Evolutionary conservation across 2,329 filamentous ascomycete species (phyloP), one percentile per base, ranked within the genome.

Genomic region (Exophiala sp.): DNA sequence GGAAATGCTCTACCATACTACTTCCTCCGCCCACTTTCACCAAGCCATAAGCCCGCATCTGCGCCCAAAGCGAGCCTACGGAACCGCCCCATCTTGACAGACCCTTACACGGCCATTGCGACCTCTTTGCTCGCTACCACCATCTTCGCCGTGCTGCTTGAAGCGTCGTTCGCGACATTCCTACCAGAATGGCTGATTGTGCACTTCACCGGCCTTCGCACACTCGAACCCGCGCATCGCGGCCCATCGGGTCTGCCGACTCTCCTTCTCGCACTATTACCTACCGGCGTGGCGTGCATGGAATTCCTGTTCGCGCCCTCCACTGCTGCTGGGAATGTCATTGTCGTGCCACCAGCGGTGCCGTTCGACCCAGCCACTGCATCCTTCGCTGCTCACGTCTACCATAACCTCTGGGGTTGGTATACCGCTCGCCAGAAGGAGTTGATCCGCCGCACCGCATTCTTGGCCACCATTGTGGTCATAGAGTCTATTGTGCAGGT

Each of bases 131-230:
- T 93, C 34, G 81, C 86, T 2, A 78, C 84, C 6, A 75, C 79
- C 44, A 82, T 95, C 56, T 94, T 93, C 71, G 80, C 79, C 48
- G 75, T 89, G n/a, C 73, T 80, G 1, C 70, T 95, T 23, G 86
- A 85, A 62, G 68, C 79, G 44, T 81, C 83, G 46, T 82, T 86
- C 66, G 76, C 77, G 50, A 82, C 82, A 13, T 83, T 82, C 69
- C 76, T 95, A 13, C 87, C 88, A 5, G 68, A 72, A 19, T 80
- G 80, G 62, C 74, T 96, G n/a, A 78, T 89, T 44, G 71, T 81
- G 23, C 79, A 91, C 71, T 95, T 95, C 63, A 70, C 77, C n/a
- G 77, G 75, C 48, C 76, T 96, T 45, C 77, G 78, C 5, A 84
- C 81, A 23, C 73, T 96, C 42, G 77, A 80, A 55, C 74, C 78